Percentiles rank a stretch among this genome's conserved stretches.
phyloP scores from a whole-genome alignment of 1,139 yeast genomes.

The Candida sp. region DNA sequence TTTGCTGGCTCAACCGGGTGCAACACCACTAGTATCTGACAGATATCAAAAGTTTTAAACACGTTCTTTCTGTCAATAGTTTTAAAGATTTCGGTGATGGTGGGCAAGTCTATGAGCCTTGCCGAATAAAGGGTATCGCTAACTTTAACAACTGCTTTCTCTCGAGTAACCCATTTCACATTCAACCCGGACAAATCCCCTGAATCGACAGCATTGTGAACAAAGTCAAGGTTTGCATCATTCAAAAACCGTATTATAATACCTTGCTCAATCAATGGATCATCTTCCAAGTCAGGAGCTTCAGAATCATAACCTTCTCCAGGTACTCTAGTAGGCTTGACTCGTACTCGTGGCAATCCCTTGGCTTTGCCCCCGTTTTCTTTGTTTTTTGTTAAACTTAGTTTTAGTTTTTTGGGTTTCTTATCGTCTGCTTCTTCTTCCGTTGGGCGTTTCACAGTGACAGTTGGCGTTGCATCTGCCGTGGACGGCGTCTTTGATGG shows the following conservation, averaged over 20 bases:
- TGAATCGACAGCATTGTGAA: constrained; percentile 79
- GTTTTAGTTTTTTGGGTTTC: constrained; percentile 24
- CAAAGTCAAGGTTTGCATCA: constrained; percentile 76
- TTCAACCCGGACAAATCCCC: constrained; percentile 79
- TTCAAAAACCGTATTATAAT: constrained; percentile 79
- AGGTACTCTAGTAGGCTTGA: constrained; percentile 84
- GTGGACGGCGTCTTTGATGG: constrained; percentile 19
- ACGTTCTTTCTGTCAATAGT: constrained; percentile 90
- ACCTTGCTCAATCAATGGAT: constrained; percentile 91
- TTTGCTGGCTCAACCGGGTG: constrained; percentile 56
- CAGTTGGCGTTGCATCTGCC: constrained; percentile 2
- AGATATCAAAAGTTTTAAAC: constrained; percentile 84
- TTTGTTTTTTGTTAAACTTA: constrained; percentile 20
- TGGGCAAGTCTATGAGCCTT: constrained; percentile 87
- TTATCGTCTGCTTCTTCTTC: constrained; percentile 15
- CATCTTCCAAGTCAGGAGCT: constrained; percentile 96
- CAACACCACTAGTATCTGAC: constrained; percentile 84
- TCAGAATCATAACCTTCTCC: constrained; percentile 98
- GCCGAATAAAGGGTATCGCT: constrained; percentile 75
- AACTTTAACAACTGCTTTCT: constrained; percentile 70
- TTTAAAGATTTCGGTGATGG: constrained; percentile 85
- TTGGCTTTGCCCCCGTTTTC: constrained; percentile 17
- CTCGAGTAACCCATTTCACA: constrained; percentile 81
- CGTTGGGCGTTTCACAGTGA: constrained; percentile 9
- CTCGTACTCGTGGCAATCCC: constrained; percentile 65